A percentile compares a stretch with the other conserved stretches of the same genome.
phyloP scores from a whole-genome alignment of 257 asterid species.

The Nicotiana obtusifolia region DNA sequence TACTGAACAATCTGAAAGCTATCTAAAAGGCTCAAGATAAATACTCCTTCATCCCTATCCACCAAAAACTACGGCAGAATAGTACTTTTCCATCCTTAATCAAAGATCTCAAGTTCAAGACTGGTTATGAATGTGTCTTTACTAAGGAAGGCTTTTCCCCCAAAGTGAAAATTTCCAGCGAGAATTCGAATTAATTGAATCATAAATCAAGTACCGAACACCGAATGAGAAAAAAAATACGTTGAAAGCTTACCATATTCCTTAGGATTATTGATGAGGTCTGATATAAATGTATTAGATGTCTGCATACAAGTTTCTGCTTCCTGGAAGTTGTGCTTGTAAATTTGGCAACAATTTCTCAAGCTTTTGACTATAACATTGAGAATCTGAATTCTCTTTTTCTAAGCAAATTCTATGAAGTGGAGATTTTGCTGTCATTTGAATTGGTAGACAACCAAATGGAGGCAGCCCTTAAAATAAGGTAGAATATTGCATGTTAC shows the following conservation, averaged over 20 bases:
- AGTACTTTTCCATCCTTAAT: too few relatives aligned
- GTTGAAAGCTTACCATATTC: conserved; percentile 11
- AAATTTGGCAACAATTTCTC: neutral
- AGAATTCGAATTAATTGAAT: too few relatives aligned
- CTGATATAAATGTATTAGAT: conserved; percentile 5
- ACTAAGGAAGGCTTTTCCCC: too few relatives aligned
- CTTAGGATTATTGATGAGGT: conserved; percentile 16
- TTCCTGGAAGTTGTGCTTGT: conserved; percentile 12
- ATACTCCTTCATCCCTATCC: too few relatives aligned
- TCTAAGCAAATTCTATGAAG: conserved; percentile 13
- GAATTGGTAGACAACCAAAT: conserved; percentile 28
- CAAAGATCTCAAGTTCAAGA: too few relatives aligned
- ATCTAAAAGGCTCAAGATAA: too few relatives aligned
- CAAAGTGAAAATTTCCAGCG: too few relatives aligned
- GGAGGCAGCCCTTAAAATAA: conserved; percentile 19
- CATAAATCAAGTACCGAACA: too few relatives aligned
- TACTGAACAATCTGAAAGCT: neutral
- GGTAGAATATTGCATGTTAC: neutral
- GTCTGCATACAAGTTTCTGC: conserved; percentile 21
- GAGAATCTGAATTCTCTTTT: conserved; percentile 13
- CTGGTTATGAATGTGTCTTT: too few relatives aligned
- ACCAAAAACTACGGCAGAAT: too few relatives aligned
- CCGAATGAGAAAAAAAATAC: neutral
- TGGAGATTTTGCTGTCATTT: conserved; percentile 8
- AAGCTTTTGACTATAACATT: conserved; percentile 18